Evolutionary conservation across 768 basidiomycete genomes (phyloP), one percentile per base, ranked within the genome.

Genomic region (Candolleomyces efflorescens): DNA sequence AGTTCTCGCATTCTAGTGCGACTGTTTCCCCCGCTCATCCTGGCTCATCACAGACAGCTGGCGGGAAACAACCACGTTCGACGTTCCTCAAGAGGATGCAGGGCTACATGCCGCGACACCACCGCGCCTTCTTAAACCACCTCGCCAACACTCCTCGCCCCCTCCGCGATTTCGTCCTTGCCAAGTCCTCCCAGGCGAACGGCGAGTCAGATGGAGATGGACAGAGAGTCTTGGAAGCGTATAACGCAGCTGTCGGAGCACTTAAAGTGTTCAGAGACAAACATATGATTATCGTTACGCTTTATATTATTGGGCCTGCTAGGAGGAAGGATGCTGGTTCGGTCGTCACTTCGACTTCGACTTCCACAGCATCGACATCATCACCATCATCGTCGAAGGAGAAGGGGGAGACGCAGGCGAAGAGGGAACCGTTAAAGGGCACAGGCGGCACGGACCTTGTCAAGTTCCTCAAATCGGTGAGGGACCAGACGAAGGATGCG

Each of bases 391-490:
- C n/a, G n/a, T 32, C 32, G 32, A 32, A 32, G 11, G 60, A 53
- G 59, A 27, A 6, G 17, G 65, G 11, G 11, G 60, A 53, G 59
- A 27, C 5, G 17, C 65, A 36, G 65, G 69, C 60, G 66, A 77
- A 41, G n/a, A 54, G 62, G 15, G 62, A 53, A 1, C 65, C 67
- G 3, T 51, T 83, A 55, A 82, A 78, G 59, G 90, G 90, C 1
- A 92, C 91, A 0, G 92, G 92, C 9, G 92, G 92, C 1, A 92
- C 91, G 0, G 80, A 85, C 50, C 70, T 94, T 46, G 83, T 88
- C n/a, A 79, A 75, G 38, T 94, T 94, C 65, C 69, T 94, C 63
- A 92, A 86, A 68, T 79, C 79, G 22, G 83, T 87, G 15, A 78
- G 91, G 64, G 83, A 87, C 62, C 80, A 84, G 56, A 92, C 90